These are phyloP conservation scores for Alternaria consortialis DNA, from an alignment of 2,329 filamentous ascomycete species.

Conservation along the genomic window DNA sequence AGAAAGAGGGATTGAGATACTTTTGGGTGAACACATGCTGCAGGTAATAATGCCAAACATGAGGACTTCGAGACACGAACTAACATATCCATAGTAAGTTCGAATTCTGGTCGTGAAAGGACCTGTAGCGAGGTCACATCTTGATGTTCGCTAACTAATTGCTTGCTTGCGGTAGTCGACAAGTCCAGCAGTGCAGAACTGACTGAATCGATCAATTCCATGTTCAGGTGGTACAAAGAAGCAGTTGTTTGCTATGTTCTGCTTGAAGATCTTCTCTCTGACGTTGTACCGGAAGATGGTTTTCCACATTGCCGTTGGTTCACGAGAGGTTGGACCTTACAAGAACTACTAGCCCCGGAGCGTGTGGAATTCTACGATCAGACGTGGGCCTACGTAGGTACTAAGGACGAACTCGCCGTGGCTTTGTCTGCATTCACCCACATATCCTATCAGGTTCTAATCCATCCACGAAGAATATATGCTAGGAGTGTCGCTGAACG, in stretches of 20 bases:
- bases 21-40: slow-evolving; percentile 31
- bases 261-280: slow-evolving; percentile 10
- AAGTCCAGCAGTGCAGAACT: slow-evolving; percentile 20
- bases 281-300: neutral
- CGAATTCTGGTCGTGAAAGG: too few relatives aligned
- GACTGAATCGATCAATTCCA: slow-evolving; percentile 26
- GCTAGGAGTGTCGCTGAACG: slow-evolving; percentile 16
- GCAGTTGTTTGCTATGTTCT: slow-evolving; percentile 24
- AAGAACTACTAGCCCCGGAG: slow-evolving; percentile 24
- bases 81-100: neutral
- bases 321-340: slow-evolving; percentile 27
- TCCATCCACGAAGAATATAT: neutral
- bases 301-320: slow-evolving; percentile 27
- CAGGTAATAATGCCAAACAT: slow-evolving; percentile 2
- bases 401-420: neutral
- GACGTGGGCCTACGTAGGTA: neutral
- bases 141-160: neutral
- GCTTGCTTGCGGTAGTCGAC: slow-evolving; percentile 6
- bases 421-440: neutral
- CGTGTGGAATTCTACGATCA: slow-evolving; percentile 12
- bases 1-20: slow-evolving; percentile 16
- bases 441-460: neutral
- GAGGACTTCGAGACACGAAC: neutral
- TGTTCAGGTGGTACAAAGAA: slow-evolving; percentile 26
- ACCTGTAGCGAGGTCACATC: neutral